These are phyloP conservation scores for Collybiopsis luxurians DNA, from an alignment of 768 basidiomycete genomes.

Conservation along the genomic window DNA sequence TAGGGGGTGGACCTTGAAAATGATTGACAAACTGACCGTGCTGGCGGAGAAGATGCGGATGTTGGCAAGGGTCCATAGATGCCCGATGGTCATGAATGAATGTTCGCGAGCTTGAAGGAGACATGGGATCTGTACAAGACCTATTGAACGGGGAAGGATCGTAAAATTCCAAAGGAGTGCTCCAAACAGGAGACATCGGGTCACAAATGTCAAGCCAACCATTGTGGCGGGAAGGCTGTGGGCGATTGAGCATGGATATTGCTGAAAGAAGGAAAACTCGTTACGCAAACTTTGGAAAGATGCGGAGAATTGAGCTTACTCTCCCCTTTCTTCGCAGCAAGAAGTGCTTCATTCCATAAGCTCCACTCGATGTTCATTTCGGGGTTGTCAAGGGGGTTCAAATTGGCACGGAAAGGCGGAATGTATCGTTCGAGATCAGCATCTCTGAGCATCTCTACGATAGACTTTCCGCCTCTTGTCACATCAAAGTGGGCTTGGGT, in stretches of 20 bases:
- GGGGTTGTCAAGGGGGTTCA: conserved; percentile 53
- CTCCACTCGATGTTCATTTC: conserved; percentile 31
- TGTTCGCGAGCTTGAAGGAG: conserved; percentile 34
- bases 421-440: conserved; percentile 35
- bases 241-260: conserved; percentile 3
- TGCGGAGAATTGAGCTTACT: not conserved
- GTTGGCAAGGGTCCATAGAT: conserved; percentile 50
- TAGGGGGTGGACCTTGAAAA: conserved; percentile 42
- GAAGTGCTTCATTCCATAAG: not conserved
- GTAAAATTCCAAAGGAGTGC: conserved; percentile 31
- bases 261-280: conserved; percentile 1
- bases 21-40: conserved; percentile 55
- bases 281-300: not conserved
- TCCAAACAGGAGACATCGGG: conserved; percentile 7
- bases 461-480: conserved; percentile 25
- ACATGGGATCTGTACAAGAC: not conserved
- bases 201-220: conserved; percentile 13
- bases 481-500: conserved; percentile 18
- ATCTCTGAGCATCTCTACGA: conserved; percentile 34
- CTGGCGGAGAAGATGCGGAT: conserved; percentile 40
- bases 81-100: conserved; percentile 49
- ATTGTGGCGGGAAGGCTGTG: not conserved
- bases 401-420: conserved; percentile 48
- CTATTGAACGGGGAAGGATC: conserved; percentile 24
- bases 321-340: not conserved